Evolutionary conservation across 169 alveolate genomes (phyloP), one percentile per base, ranked within the genome.

Genomic region (Cryptosporidium parvum): DNA sequence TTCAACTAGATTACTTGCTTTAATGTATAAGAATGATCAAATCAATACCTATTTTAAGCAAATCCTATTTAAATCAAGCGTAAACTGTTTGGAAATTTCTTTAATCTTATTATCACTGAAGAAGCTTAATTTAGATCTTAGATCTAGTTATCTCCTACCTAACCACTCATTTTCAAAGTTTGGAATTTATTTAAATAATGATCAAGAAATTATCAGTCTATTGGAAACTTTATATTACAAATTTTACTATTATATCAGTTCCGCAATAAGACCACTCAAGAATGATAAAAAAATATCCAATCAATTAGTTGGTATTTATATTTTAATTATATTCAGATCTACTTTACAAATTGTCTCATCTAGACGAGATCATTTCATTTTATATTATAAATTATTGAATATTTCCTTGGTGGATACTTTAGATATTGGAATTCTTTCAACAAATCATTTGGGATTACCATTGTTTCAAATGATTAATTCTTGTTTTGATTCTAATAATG

Each of bases 321-420:
- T 29, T 21, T 58, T 73, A 26, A 6, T 21, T 0, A 18, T 37
- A 0, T 56, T 73, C 9, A 73, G 86, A 73, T 53, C 68, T 26
- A n/a, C 56, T 14, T 73, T 73, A 10, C 45, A 29, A 12, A 18
- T 4, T 44, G 71, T 73, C 18, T 37, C 31, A 0, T 31, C 37
- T 9, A 53, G 26, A 58, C 31, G 10, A 16, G 48, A 42, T 14
- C 18, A 14, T 33, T 2, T n/a, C 44, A 10, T 14, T 3, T 58
- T 80, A 23, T 14, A 39, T 45, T 48, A 21, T 21, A 42, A 53
- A 62, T 18, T 80, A 16, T n/a, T 80, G 35, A 65, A 62, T 23
- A 80, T 80, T 44, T 26, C 75, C 21, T 80, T 80, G 62, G 53
- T 80, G 26, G 89, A 80, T 80, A 80, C 89, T 10, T n/a, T 80